These are phyloP conservation scores for Lactifluus pinguis DNA, from an alignment of 768 basidiomycete genomes.

Conservation along the genomic window DNA sequence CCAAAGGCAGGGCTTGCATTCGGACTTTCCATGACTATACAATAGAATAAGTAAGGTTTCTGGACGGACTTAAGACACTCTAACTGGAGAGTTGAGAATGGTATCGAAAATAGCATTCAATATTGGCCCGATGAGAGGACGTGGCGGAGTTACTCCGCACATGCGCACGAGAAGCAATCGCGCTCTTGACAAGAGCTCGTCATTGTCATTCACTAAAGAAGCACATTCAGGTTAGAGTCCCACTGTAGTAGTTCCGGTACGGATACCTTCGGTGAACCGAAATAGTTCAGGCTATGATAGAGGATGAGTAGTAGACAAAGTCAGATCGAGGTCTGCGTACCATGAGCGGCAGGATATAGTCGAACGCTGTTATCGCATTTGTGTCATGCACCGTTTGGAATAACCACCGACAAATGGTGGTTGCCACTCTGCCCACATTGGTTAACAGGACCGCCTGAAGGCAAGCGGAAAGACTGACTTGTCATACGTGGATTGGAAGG, in stretches of 20 bases:
- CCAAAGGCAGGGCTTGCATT: conserved; percentile 74
- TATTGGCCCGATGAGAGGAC: conserved; percentile 55
- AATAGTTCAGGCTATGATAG: conserved; percentile 57
- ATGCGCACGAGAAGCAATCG: conserved; percentile 69
- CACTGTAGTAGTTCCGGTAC: not conserved
- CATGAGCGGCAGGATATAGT: conserved; percentile 77
- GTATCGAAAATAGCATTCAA: conserved; percentile 67
- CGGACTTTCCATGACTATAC: conserved; percentile 79
- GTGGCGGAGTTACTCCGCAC: conserved; percentile 77
- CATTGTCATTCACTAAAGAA: conserved; percentile 56
- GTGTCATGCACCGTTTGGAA: conserved; percentile 67
- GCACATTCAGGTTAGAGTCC: not conserved
- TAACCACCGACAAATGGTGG: conserved; percentile 69
- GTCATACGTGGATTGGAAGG: conserved; percentile 83
- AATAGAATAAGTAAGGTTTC: conserved; percentile 5
- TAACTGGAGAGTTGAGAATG: conserved; percentile 65
- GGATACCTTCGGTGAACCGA: conserved; percentile 58
- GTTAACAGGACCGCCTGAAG: not conserved
- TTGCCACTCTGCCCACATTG: conserved; percentile 40
- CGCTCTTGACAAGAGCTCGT: conserved; percentile 57
- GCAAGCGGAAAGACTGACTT: conserved; percentile 34
- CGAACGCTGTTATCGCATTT: conserved; percentile 67
- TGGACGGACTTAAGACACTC: conserved; percentile 21
- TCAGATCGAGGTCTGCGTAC: conserved; percentile 28
- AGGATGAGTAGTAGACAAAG: conserved; percentile 4